Conservation (phyloP, 2,329 filamentous ascomycete species). For the Epichloe scottii region DNA sequence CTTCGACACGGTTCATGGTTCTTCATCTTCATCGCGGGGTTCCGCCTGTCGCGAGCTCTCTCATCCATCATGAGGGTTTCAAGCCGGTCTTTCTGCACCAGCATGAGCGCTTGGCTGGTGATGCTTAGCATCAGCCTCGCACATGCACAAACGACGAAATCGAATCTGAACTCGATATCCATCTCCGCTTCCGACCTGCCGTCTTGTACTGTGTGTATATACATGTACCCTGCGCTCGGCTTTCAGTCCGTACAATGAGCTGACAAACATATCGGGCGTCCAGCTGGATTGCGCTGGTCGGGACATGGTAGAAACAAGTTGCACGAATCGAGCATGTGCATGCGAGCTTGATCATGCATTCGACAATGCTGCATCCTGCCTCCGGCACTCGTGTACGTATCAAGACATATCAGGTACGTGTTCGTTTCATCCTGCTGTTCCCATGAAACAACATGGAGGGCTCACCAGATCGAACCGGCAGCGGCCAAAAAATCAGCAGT, state of each 20-base stretch:
- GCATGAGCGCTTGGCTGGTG: background rate
- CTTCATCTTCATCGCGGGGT: background rate
- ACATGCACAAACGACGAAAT: background rate
- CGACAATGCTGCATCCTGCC: background rate
- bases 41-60: background rate
- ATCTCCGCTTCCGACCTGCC: conserved; percentile 1
- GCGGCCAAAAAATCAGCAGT: conserved; percentile 2
- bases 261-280: background rate
- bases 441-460: background rate
- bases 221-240: background rate
- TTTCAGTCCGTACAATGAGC: too few species aligned
- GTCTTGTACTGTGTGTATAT: conserved; percentile 1
- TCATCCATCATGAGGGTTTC: background rate
- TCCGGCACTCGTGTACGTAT: background rate
- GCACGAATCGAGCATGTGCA: background rate
- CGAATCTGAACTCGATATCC: background rate
- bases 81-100: background rate
- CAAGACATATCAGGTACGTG: conserved; percentile 1
- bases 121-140: background rate
- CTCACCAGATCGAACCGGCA: background rate
- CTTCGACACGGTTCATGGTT: background rate
- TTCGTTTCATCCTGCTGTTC: background rate
- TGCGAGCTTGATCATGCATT: conserved; percentile 2
- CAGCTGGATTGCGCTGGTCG: background rate
- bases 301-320: background rate